phyloP scores from a whole-genome alignment of 345 rosid genomes.

The Salix udensis region DNA sequence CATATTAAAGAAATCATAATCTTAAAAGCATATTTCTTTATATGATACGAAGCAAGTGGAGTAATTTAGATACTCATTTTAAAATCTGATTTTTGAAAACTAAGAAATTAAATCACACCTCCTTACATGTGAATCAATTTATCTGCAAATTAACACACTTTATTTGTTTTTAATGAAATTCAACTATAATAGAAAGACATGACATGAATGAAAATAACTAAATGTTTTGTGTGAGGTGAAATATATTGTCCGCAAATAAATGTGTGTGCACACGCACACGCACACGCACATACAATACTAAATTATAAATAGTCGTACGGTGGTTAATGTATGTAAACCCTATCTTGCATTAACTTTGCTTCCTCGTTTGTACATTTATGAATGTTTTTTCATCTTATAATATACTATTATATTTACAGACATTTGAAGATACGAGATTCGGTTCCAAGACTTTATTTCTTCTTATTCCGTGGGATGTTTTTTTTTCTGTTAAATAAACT shows the following conservation, averaged over 20 bases:
- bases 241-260: not conserved
- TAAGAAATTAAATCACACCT: no score
- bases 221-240: not conserved
- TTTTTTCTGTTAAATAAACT: not conserved
- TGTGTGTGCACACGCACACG: no score
- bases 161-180: not conserved
- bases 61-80: no score
- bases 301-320: not conserved
- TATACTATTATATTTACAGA: not conserved
- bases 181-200: no score
- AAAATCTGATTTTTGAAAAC: no score
- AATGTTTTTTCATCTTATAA: not conserved
- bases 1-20: no score
- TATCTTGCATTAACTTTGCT: not conserved
- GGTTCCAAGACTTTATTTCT: not conserved
- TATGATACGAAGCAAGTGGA: no score
- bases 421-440: slow-evolving; percentile 4
- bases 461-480: not conserved
- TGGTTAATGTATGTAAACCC: not conserved
- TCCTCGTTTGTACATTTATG: not conserved
- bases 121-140: not conserved
- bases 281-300: not conserved
- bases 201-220: rapidly evolving
- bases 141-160: not conserved
- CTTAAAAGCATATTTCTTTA: no score